Evolutionary conservation across 352 stramenopile genomes (phyloP).

Genomic region (Phytophthora hybrid): DNA sequence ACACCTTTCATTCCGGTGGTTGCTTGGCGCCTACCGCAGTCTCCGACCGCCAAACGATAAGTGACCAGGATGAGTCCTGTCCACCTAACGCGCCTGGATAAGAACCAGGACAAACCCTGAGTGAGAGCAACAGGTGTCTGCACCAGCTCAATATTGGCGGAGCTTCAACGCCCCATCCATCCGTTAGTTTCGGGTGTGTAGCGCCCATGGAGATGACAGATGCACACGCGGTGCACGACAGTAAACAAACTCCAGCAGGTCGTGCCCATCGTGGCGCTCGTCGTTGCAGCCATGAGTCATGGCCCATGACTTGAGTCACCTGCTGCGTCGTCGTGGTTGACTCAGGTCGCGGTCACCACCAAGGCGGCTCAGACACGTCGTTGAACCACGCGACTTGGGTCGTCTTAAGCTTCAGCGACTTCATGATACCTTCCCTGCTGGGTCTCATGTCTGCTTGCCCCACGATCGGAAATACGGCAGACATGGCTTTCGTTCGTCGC

Average conservation of each 20-base stretch:
- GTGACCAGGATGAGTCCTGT: conserved; percentile 7
- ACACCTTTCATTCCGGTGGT: conserved; percentile 28
- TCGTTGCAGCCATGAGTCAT: neutral
- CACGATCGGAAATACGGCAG: neutral
- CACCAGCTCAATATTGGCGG: neutral
- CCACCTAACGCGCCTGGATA: neutral
- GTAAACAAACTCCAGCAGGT: neutral
- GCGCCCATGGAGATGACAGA: neutral
- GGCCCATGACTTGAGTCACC: neutral
- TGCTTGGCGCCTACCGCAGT: neutral
- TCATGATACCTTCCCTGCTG: neutral
- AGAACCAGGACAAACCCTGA: neutral
- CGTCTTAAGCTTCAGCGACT: too few relatives aligned
- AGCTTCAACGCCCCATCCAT: neutral
- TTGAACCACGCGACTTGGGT: neutral
- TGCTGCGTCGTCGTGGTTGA: neutral
- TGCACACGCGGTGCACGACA: neutral
- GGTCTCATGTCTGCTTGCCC: neutral
- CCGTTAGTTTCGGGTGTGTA: neutral
- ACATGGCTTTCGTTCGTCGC: neutral
- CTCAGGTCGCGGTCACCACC: neutral
- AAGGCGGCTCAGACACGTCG: neutral
- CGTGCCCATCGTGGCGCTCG: neutral
- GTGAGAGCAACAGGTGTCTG: neutral
- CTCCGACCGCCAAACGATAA: conserved; percentile 20